Base-by-base conservation (phyloP, 805 yeast species). In the Saturnispora mendoncae region DNA sequence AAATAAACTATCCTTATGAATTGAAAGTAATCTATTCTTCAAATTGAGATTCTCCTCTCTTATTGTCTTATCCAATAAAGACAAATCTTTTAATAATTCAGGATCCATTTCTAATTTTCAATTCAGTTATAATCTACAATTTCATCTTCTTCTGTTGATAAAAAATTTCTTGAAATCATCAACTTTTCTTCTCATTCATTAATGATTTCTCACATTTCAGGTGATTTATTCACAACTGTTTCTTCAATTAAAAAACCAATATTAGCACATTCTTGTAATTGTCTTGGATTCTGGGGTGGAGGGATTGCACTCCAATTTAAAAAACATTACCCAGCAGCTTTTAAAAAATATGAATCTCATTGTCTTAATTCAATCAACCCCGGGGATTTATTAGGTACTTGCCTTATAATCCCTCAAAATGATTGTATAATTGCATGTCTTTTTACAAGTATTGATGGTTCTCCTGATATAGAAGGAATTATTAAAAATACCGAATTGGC, bases 271-370 rank as follows among this genome's bases (percentile, higher is more conserved):
- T 77, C 94, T 0, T 85, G 95, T 53, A 85, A 85, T 55, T 77
- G 86, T 29, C 65, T 67, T 20, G 95, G 94, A 0, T 53, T 67
- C 1, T 85, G 95, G 95, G 92, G 92, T 4, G 90, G 84, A 3
- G 95, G 95, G 0, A 72, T 85, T 2, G 94, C 94, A 0, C 66
- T 65, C 3, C 71, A 61, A 20, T 74, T 85, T 52, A 71, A 68
- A 19, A 41, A 50, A 14, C 57, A 63, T 35, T 84, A 69, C 56
- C 87, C 85, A 2, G 52, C 64, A 2, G 73, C 90, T 4, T 81
- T 73, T 50, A 48, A 55, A 34, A 47, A 51, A 4, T 83, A 85
- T 51, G 48, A 55, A 13, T 50, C 58, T 1, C 65, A 68, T 49
- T 78, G 84, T 53, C 36, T 43, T 5, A 35, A 51, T 7, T 46